Conservation (phyloP, 1,139 yeast genomes). For the Pichia sp. region DNA sequence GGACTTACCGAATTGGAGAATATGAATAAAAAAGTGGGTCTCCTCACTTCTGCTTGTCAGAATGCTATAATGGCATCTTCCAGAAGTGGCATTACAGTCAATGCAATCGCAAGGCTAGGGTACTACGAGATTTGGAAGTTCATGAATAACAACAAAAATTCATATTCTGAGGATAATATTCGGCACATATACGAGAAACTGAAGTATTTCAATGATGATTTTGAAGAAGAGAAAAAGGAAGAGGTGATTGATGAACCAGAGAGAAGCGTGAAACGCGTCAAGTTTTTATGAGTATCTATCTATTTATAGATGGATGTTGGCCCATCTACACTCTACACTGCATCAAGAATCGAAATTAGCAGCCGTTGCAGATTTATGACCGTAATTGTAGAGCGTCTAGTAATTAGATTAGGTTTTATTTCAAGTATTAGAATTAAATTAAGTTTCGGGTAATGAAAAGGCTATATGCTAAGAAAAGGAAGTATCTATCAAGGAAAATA, state of each 20-base stretch:
- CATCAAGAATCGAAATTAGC: too few relatives aligned
- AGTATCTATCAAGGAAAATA: too few relatives aligned
- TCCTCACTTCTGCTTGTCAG: slow-evolving; percentile 16
- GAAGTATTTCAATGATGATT: neutral
- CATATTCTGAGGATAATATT: slow-evolving; percentile 13
- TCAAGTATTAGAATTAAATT: too few relatives aligned
- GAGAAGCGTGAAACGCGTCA: slow-evolving; percentile 4
- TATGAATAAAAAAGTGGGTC: slow-evolving; percentile 13
- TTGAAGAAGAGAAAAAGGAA: neutral
- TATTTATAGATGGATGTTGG: too few relatives aligned
- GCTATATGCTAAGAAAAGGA: too few relatives aligned
- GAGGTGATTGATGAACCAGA: neutral
- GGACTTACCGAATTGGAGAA: slow-evolving; percentile 15
- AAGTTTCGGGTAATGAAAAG: too few relatives aligned
- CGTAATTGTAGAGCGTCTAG: too few relatives aligned
- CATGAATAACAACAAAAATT: slow-evolving; percentile 13
- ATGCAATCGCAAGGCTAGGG: slow-evolving; percentile 16
- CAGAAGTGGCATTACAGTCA: slow-evolving; percentile 5
- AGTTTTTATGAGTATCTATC: slow-evolving; percentile 4
- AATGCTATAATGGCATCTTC: slow-evolving; percentile 11
- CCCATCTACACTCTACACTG: too few relatives aligned
- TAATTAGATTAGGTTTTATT: too few relatives aligned
- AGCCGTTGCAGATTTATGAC: too few relatives aligned
- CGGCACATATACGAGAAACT: slow-evolving; percentile 2
- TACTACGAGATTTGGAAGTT: slow-evolving; percentile 15